Evolutionary conservation across 306 rosid species (phyloP).

Genomic region (Trifolium dubium): DNA sequence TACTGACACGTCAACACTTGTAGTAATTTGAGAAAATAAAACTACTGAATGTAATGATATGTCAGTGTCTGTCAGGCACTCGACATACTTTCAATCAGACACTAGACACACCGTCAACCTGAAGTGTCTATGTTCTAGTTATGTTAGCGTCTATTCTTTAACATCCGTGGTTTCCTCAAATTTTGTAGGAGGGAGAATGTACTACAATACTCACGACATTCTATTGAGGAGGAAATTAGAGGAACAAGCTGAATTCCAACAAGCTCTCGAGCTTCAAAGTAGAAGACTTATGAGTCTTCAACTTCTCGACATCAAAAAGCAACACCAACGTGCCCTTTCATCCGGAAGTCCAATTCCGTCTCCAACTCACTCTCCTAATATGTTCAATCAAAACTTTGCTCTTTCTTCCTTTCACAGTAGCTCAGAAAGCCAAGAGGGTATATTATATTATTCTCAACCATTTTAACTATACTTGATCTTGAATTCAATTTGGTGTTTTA

Average conservation of each 20-base stretch:
- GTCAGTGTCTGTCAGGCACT: neutral
- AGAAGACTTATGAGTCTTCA: slow-evolving; percentile 81
- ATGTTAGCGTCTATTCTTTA: neutral
- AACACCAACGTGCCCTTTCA: slow-evolving; percentile 70
- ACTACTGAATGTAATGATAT: neutral
- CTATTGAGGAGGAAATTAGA: slow-evolving; percentile 85
- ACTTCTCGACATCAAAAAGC: slow-evolving; percentile 87
- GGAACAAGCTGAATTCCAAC: slow-evolving; percentile 90
- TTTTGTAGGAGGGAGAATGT: slow-evolving; percentile 76
- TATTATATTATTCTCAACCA: neutral
- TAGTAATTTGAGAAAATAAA: neutral
- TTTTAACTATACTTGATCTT: slow-evolving; percentile 9
- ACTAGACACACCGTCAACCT: neutral
- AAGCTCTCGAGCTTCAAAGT: slow-evolving; percentile 81
- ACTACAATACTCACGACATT: slow-evolving; percentile 79
- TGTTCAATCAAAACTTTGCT: slow-evolving; percentile 57
- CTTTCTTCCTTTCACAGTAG: slow-evolving; percentile 56
- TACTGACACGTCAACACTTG: neutral
- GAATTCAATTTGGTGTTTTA: neutral
- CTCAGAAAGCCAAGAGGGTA: slow-evolving; percentile 66
- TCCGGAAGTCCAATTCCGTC: slow-evolving; percentile 78
- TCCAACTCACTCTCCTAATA: slow-evolving; percentile 68
- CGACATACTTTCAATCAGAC: neutral
- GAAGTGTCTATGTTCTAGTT: neutral
- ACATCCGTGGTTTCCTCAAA: neutral